These are phyloP conservation scores for Coniochaeta prunicola DNA, from an alignment of 2,329 filamentous ascomycete genomes.

Conservation along the genomic window DNA sequence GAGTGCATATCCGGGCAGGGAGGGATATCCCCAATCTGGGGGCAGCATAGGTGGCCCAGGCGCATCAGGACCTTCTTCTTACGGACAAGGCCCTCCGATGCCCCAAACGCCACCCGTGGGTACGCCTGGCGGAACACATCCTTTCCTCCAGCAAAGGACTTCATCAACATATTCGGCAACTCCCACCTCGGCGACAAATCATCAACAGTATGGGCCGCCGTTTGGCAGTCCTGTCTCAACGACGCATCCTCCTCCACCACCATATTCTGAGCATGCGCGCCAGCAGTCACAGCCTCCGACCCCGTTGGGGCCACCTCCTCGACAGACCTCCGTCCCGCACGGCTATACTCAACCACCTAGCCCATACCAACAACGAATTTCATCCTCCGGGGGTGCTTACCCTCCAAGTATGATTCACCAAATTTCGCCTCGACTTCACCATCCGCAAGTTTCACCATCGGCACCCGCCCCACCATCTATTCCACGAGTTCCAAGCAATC, in stretches of 20 bases:
- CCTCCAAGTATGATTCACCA: conserved; percentile 15
- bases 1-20: conserved; percentile 31
- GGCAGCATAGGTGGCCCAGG: conserved; percentile 22
- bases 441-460: conserved; percentile 24
- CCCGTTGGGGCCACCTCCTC: conserved; percentile 43
- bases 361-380: conserved; percentile 49
- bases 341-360: conserved; percentile 46
- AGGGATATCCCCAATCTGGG: conserved; percentile 35
- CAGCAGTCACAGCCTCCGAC: conserved; percentile 48
- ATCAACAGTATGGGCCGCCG: conserved; percentile 45
- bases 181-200: not conserved
- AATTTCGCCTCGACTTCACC: conserved; percentile 6
- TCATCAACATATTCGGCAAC: not conserved
- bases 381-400: conserved; percentile 21
- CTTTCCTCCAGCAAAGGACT: conserved; percentile 30
- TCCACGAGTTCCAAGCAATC: conserved; percentile 33
- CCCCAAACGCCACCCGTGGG: conserved; percentile 44
- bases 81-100: conserved; percentile 13
- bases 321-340: conserved; percentile 32
- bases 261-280: conserved; percentile 30
- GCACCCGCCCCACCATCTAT: conserved; percentile 26
- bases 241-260: conserved; percentile 33
- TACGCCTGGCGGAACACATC: conserved; percentile 30
- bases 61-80: conserved; percentile 12
- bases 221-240: conserved; percentile 46